A percentile compares a stretch with the other conserved stretches of the same genome.
phyloP scores from a whole-genome alignment of 495 filamentous ascomycete genomes.

The Tuber calosporum region DNA sequence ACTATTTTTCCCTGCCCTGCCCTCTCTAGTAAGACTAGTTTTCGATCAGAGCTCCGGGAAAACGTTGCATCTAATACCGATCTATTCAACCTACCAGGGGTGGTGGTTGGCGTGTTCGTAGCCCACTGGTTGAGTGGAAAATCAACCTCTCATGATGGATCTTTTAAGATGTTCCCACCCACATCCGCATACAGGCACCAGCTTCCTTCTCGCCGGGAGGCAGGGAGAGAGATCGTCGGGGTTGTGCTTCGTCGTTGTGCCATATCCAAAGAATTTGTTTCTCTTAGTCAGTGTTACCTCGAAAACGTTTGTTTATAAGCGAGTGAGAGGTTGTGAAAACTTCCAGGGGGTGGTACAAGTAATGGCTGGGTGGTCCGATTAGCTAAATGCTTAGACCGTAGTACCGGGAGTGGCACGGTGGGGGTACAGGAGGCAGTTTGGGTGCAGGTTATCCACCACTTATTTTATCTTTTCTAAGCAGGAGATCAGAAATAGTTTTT shows the following conservation, averaged over 20 bases:
- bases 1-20: background rate
- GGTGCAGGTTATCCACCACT: background rate
- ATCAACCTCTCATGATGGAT: background rate
- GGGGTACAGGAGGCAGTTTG: background rate
- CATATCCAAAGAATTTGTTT: background rate
- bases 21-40: background rate
- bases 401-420: background rate
- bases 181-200: background rate
- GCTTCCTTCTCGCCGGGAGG: background rate
- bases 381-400: background rate
- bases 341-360: background rate
- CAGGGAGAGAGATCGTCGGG: background rate
- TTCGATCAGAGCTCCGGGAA: background rate
- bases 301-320: background rate
- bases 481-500: background rate
- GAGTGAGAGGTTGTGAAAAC: slow-evolving; percentile 1
- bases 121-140: background rate
- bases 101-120: background rate
- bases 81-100: background rate
- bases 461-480: background rate
- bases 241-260: background rate
- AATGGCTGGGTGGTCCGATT: background rate
- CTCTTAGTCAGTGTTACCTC: background rate
- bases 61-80: background rate
- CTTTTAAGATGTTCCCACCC: background rate